Evolutionary conservation across 495 filamentous ascomycete species (phyloP).

Genomic region (Aspergillus ellipticus): DNA sequence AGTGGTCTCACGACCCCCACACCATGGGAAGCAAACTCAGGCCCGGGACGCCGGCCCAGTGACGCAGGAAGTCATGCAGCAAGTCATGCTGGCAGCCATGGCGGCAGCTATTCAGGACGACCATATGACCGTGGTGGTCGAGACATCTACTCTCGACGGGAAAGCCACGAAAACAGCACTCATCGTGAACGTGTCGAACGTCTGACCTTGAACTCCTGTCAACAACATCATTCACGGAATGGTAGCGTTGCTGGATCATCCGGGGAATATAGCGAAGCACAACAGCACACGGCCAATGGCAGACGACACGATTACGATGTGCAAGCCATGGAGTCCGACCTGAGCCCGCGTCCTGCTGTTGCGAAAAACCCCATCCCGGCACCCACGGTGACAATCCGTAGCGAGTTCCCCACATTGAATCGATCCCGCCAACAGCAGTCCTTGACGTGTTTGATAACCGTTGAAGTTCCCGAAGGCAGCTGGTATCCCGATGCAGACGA

Average conservation of each 20-base stretch:
- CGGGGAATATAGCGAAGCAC: conserved; percentile 65
- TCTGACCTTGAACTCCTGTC: conserved; percentile 49
- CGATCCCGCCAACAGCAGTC: conserved; percentile 92
- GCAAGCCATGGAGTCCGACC: conserved; percentile 88
- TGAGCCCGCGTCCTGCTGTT: conserved; percentile 63
- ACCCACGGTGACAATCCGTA: conserved; percentile 86
- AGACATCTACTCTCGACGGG: conserved; percentile 45
- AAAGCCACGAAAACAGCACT: conserved; percentile 54
- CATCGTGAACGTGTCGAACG: conserved; percentile 56
- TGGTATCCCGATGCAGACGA: conserved; percentile 88
- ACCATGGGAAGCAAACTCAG: conserved; percentile 55
- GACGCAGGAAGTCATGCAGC: conserved; percentile 39
- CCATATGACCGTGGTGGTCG: conserved; percentile 30
- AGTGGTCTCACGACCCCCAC: conserved; percentile 53
- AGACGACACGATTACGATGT: conserved; percentile 92
- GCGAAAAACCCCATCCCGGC: conserved; percentile 89
- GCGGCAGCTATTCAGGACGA: neutral
- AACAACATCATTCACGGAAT: conserved; percentile 61
- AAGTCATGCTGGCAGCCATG: conserved; percentile 44
- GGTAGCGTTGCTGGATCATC: conserved; percentile 73
- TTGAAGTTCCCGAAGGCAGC: conserved; percentile 90
- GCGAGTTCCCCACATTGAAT: conserved; percentile 93
- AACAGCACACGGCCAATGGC: conserved; percentile 38
- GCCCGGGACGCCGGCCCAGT: conserved; percentile 44
- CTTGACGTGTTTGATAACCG: conserved; percentile 87